These are phyloP conservation scores for Penicillium crystallinum DNA, from an alignment of 495 filamentous ascomycete species.

Conservation along the genomic window DNA sequence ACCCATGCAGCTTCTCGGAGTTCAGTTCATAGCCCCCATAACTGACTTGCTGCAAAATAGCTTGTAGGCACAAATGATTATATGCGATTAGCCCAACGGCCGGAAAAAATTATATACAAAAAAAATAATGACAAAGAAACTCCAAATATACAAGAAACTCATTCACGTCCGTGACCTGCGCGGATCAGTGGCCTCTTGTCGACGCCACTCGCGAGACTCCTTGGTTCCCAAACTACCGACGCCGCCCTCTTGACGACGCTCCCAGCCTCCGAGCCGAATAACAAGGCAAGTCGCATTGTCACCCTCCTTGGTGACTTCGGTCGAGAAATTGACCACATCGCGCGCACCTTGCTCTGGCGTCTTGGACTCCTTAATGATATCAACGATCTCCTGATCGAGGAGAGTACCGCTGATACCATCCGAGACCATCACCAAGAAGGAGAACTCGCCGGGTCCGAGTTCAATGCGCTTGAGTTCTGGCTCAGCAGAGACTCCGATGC, in stretches of 20 bases:
- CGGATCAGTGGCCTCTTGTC: constrained; percentile 78
- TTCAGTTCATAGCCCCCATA: too few relatives aligned
- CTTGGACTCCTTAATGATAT: constrained; percentile 86
- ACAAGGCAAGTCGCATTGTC: constrained; percentile 97
- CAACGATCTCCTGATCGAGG: constrained; percentile 88
- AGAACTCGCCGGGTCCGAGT: constrained; percentile 72
- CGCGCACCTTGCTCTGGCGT: constrained; percentile 82
- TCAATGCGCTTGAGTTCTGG: constrained; percentile 76
- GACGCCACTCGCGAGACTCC: constrained; percentile 81
- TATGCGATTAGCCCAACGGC: constrained; percentile 3
- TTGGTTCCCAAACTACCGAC: constrained; percentile 84
- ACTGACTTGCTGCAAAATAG: neutral
- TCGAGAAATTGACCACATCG: constrained; percentile 78
- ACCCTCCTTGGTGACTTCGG: constrained; percentile 72
- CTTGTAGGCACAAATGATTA: constrained; percentile 4
- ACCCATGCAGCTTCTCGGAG: too few relatives aligned
- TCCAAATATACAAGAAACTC: constrained; percentile 2
- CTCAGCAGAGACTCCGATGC: constrained; percentile 88
- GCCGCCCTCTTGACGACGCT: constrained; percentile 82
- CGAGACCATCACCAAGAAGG: constrained; percentile 79
- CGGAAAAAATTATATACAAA: constrained; percentile 11
- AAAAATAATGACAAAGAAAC: neutral
- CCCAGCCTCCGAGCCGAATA: constrained; percentile 89
- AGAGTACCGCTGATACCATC: constrained; percentile 84
- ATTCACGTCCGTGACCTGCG: constrained; percentile 58